These are phyloP conservation scores for Pseudopyrenochaeta lycopersici DNA, from an alignment of 2,329 filamentous ascomycete species.

Conservation along the genomic window DNA sequence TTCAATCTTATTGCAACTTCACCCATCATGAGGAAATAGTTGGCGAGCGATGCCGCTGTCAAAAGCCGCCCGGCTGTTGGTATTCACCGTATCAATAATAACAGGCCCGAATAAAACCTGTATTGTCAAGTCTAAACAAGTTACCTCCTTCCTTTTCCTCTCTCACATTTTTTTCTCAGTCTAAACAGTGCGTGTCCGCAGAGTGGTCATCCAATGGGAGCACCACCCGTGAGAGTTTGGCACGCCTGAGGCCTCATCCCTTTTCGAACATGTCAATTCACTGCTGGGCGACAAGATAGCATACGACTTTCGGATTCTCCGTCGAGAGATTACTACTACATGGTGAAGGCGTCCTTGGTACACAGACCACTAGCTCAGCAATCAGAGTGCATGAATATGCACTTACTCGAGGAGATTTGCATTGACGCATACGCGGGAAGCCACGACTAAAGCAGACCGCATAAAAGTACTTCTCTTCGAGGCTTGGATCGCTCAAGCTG, in stretches of 20 bases:
- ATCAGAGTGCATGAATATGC: constrained; percentile 6
- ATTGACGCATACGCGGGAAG: constrained; percentile 9
- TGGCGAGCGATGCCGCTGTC: too few species aligned
- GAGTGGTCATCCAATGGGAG: not conserved
- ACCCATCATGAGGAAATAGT: not conserved
- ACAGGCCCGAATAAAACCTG: not conserved
- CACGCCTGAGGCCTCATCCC: not conserved
- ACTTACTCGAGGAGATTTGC: constrained; percentile 8
- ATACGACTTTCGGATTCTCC: not conserved
- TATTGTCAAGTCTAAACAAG: not conserved
- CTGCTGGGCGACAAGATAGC: not conserved
- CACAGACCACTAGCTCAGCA: not conserved
- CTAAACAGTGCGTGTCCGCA: not conserved
- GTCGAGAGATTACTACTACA: not conserved
- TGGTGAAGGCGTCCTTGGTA: not conserved
- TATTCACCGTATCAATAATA: not conserved
- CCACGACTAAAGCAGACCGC: constrained; percentile 9
- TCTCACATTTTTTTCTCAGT: not conserved
- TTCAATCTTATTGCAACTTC: not conserved
- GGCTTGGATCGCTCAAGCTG: constrained; percentile 20
- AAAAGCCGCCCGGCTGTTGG: too few species aligned
- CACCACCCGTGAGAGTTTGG: not conserved
- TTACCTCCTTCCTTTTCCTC: not conserved
- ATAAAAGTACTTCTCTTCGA: constrained; percentile 11
- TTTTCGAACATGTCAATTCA: not conserved